phyloP scores from a whole-genome alignment of 805 yeast species.

The Lipomyces kockii region DNA sequence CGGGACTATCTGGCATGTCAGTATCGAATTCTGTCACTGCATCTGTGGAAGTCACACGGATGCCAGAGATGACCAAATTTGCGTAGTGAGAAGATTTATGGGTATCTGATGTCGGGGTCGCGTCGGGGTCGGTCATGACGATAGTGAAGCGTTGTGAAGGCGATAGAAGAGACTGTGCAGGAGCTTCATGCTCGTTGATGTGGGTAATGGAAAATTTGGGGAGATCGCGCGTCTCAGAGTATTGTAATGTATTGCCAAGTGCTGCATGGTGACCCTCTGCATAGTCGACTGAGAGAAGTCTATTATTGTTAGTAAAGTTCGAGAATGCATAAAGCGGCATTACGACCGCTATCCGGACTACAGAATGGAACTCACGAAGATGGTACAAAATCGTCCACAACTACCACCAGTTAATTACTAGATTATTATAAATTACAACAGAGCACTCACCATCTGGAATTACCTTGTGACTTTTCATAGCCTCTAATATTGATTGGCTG shows the following conservation, averaged over 20 bases:
- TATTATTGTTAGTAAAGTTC: neutral
- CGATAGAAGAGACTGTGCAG: neutral
- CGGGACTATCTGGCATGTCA: constrained; percentile 3
- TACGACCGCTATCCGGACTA: neutral
- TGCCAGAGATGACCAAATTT: constrained; percentile 21
- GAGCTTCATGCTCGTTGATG: constrained; percentile 24
- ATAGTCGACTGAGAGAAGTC: constrained; percentile 30
- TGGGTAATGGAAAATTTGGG: constrained; percentile 28
- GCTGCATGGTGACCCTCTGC: constrained; percentile 30
- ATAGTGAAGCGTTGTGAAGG: constrained; percentile 19
- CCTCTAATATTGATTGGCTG: constrained; percentile 43
- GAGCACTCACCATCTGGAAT: constrained; percentile 50
- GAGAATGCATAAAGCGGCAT: neutral
- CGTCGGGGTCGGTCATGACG: constrained; percentile 24
- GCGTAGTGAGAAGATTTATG: constrained; percentile 18
- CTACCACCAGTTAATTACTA: constrained; percentile 13
- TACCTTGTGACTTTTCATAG: constrained; percentile 50
- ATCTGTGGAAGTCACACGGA: constrained; percentile 3
- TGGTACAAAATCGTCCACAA: constrained; percentile 36
- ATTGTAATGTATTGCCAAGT: constrained; percentile 25
- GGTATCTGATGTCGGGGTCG: neutral
- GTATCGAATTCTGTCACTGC: constrained; percentile 11
- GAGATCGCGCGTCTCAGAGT: constrained; percentile 1
- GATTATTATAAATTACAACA: neutral
- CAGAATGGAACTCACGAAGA: constrained; percentile 14